Evolutionary conservation across 2,329 filamentous ascomycete genomes (phyloP).

Genomic region (Sarocladium oryzae): DNA sequence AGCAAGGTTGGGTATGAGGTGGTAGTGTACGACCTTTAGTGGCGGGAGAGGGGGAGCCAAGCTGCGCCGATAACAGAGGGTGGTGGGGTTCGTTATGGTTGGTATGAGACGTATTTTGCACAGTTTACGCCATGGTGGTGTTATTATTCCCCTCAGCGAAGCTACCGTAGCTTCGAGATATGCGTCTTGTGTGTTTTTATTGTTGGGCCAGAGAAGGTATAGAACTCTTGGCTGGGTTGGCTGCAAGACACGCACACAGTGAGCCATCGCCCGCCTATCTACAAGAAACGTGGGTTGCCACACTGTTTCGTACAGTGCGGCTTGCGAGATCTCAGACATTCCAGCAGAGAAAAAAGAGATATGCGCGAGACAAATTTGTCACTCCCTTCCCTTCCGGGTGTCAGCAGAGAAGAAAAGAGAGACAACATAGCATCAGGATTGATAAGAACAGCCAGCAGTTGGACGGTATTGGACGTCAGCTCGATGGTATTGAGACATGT

Average conservation of each 20-base stretch:
- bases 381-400: background rate
- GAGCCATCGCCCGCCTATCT: background rate
- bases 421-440: background rate
- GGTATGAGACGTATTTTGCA: no score
- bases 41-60: background rate
- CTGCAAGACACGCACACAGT: background rate
- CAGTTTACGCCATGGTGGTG: no score
- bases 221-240: no score
- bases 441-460: constrained; percentile 1
- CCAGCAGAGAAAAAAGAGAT: background rate
- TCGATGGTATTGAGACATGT: no score
- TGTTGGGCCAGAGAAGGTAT: background rate
- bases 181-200: background rate
- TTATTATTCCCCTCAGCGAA: background rate
- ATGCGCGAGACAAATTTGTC: background rate
- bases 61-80: background rate
- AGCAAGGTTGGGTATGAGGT: constrained; percentile 5
- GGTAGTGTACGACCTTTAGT: background rate
- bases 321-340: background rate
- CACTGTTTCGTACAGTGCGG: background rate
- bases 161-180: background rate
- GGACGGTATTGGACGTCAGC: no score
- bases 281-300: constrained; percentile 5
- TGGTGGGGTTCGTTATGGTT: no score
- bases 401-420: background rate